Base-by-base conservation (phyloP, 2,329 filamentous ascomycete species). In the Trichoderma sp. region DNA sequence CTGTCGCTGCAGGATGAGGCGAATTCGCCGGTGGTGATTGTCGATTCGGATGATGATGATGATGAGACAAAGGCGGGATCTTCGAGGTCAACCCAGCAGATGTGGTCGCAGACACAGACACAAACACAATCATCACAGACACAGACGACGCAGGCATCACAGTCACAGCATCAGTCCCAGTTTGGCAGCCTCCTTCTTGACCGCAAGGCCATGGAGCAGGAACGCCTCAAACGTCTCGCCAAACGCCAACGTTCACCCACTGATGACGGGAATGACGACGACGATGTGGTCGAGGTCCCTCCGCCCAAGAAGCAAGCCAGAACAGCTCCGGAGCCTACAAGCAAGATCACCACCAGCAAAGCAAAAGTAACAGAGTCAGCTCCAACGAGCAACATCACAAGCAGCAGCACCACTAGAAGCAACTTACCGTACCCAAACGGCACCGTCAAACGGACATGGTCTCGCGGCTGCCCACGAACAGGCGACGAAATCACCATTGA, bases 401-500 rank as follows among this genome's bases (percentile, higher is more conserved):
- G 6, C 20, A 30, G 17, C 34, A 30, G 6, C 53, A 36, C 34
- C 13, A 36, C 2, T 6, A 43, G 20, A 6, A 64, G 12, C 23
- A 66, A 66, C 71, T 28, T 86, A 8, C 83, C 82, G 1, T 89
- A 83, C 74, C 82, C 84, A 3, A 80, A 81, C 53, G 95, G 95
- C 1, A 83, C 85, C 0, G 88, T 98, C 61, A 96, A 93, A 81
- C 93, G 92, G 77, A 98, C 96, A 0, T 95, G 92, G 89, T 90
- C 88, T 0, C 84, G 84, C 43, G 90, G 91, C 3, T 88, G 88
- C 74, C 83, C 86, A 2, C 86, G 92, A 43, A 84, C 80, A 0
- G 84, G 84, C 5, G 87, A 94, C 73, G 93, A 97, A 73, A 93
- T 98, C 78, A 96, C 90, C 73, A 90, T 98, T 53, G 93, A 97